Conservation (phyloP, 2,329 filamentous ascomycete genomes). For the Acephala macrosclerotiorum region DNA sequence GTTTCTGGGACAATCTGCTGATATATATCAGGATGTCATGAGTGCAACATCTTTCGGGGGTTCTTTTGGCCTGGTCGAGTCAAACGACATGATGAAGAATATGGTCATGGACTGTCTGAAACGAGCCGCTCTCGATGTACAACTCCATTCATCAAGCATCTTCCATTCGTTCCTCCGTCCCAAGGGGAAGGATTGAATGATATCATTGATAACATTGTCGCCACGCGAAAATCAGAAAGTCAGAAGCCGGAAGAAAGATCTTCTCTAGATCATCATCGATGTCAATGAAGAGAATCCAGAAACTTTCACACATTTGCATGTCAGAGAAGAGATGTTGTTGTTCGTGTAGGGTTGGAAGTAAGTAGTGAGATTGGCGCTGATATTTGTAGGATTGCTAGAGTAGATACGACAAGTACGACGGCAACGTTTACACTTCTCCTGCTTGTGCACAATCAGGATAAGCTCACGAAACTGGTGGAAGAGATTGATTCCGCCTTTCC, state of each 20-base stretch:
- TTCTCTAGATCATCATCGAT: slow-evolving; percentile 32
- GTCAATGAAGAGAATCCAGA: slow-evolving; percentile 25
- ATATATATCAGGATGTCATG: slow-evolving; percentile 27
- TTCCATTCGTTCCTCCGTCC: slow-evolving; percentile 18
- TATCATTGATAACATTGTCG: slow-evolving; percentile 25
- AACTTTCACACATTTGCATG: slow-evolving; percentile 27
- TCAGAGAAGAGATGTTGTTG: slow-evolving; percentile 31
- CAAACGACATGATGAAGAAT: slow-evolving; percentile 28
- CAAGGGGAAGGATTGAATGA: slow-evolving; percentile 17
- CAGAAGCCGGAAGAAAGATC: slow-evolving; percentile 21
- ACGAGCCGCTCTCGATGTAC: slow-evolving; percentile 19
- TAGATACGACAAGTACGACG: slow-evolving; percentile 26
- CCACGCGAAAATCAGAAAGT: slow-evolving; percentile 20
- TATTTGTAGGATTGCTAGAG: slow-evolving; percentile 26
- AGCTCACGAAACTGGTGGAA: slow-evolving; percentile 48
- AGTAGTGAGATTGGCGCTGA: not conserved
- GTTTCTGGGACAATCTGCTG: not conserved
- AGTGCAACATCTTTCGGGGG: slow-evolving; percentile 30
- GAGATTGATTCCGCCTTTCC: slow-evolving; percentile 50
- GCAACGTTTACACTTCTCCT: slow-evolving; percentile 40
- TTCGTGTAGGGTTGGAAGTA: slow-evolving; percentile 26
- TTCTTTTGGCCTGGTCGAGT: slow-evolving; percentile 29
- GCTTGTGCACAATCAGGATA: slow-evolving; percentile 55
- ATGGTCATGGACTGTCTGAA: slow-evolving; percentile 22
- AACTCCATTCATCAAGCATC: slow-evolving; percentile 28